Evolutionary conservation across 345 rosid genomes (phyloP).

Genomic region (Camelina neglecta): DNA sequence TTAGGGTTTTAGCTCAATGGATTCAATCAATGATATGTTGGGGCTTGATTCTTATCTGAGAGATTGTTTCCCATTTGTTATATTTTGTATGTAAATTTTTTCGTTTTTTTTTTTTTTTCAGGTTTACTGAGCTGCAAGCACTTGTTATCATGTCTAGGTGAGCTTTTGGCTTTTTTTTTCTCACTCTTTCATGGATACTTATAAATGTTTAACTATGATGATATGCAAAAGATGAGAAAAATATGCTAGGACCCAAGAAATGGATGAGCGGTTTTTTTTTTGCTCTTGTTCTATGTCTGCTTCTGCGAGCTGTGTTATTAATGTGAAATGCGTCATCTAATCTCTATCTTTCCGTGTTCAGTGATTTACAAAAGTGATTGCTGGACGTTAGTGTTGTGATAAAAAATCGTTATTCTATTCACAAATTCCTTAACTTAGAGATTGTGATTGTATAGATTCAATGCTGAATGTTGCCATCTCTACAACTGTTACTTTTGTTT

Average conservation of each 20-base stretch:
- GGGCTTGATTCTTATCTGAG: constrained; percentile 1
- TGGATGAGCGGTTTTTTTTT: background rate
- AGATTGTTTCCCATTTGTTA: background rate
- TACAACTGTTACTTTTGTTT: background rate
- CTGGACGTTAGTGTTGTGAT: background rate
- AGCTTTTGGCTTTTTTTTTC: constrained; percentile 12
- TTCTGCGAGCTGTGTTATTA: background rate
- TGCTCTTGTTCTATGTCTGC: background rate
- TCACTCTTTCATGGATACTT: background rate
- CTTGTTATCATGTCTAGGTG: constrained; percentile 44
- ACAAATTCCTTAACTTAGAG: background rate
- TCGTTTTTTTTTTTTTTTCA: background rate
- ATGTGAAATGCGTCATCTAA: background rate
- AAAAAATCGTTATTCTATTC: background rate
- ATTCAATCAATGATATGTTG: background rate
- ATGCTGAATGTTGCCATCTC: constrained; percentile 11
- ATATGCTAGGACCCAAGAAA: background rate
- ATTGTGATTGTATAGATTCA: constrained; percentile 1
- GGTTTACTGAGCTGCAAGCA: constrained; percentile 33
- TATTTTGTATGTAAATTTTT: background rate
- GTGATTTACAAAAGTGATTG: background rate
- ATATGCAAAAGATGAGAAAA: background rate
- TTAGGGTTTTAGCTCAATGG: constrained; percentile 32
- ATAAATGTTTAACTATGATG: background rate
- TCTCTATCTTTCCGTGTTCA: background rate